These are phyloP conservation scores for Podospora bellae-mahoneyi DNA, from an alignment of 495 filamentous ascomycete genomes.

Conservation along the genomic window DNA sequence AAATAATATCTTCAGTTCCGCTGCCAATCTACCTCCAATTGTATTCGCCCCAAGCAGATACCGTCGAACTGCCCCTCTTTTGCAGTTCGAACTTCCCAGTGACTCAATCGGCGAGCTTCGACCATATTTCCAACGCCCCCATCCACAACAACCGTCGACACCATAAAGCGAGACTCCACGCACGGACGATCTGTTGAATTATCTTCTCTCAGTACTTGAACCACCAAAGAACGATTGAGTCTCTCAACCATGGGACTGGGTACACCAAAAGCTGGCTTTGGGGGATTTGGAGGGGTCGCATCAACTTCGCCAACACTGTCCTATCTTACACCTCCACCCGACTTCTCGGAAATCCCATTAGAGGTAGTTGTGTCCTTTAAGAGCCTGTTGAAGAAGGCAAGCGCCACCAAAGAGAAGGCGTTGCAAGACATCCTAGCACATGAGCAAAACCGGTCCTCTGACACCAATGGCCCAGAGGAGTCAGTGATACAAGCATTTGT, in stretches of 20 bases:
- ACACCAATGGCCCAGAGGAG: slow-evolving; percentile 63
- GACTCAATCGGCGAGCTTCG: slow-evolving; percentile 7
- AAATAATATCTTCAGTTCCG: neutral
- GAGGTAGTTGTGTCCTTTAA: slow-evolving; percentile 86
- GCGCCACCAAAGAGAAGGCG: slow-evolving; percentile 87
- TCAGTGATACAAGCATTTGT: slow-evolving; percentile 84
- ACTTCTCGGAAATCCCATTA: slow-evolving; percentile 73
- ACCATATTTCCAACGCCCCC: neutral
- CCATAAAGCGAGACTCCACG: neutral
- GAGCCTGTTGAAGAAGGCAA: slow-evolving; percentile 87
- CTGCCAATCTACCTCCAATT: neutral
- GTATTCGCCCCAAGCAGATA: neutral
- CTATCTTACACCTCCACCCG: slow-evolving; percentile 79
- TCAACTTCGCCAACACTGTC: slow-evolving; percentile 58
- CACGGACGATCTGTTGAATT: neutral
- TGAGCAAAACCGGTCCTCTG: slow-evolving; percentile 47
- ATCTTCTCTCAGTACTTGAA: neutral
- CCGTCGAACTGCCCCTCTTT: neutral
- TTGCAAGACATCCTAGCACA: slow-evolving; percentile 76
- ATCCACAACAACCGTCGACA: neutral
- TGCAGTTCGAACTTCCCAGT: neutral
- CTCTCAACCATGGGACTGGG: neutral
- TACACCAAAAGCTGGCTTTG: slow-evolving; percentile 18
- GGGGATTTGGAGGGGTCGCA: slow-evolving; percentile 48
- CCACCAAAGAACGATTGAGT: neutral